These are phyloP conservation scores for Prunus dulcis DNA, from an alignment of 306 rosid species.

Conservation along the genomic window DNA sequence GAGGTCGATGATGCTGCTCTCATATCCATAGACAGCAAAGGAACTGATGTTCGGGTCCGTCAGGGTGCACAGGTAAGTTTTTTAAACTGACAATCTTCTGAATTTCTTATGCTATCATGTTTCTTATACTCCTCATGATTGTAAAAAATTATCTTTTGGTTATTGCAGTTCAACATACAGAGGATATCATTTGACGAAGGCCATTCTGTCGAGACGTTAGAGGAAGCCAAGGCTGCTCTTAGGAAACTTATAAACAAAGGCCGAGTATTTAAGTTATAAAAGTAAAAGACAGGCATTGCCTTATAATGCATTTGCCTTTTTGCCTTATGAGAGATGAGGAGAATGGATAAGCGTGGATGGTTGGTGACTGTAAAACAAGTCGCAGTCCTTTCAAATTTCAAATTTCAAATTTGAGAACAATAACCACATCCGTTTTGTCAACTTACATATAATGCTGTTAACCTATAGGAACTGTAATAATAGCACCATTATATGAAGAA, in stretches of 20 bases:
- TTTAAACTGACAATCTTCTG: not conserved
- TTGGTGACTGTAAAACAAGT: not conserved
- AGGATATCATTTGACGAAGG: slow-evolving; percentile 93
- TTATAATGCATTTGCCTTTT: slow-evolving; percentile 1
- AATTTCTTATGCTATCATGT: not conserved
- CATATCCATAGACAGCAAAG: slow-evolving; percentile 97
- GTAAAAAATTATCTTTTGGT: not conserved
- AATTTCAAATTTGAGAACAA: not conserved
- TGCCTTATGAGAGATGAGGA: not conserved
- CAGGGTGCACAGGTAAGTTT: slow-evolving; percentile 90
- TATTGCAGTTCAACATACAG: slow-evolving; percentile 85
- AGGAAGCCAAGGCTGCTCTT: slow-evolving; percentile 94
- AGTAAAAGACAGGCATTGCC: slow-evolving; percentile 22
- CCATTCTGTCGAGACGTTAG: slow-evolving; percentile 79
- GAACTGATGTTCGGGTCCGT: slow-evolving; percentile 91
- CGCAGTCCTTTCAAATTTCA: not conserved
- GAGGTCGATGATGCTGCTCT: slow-evolving; percentile 98
- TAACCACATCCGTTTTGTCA: not conserved
- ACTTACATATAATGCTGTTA: not conserved
- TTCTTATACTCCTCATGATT: not conserved
- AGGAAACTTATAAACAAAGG: slow-evolving; percentile 73
- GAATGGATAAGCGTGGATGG: slow-evolving; percentile 5
- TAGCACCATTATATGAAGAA: not conserved
- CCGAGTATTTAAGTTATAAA: slow-evolving; percentile 60
- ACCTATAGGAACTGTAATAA: slow-evolving; percentile 2